Conservation (phyloP, 345 rosid species). For the Gossypioides kirkii region DNA sequence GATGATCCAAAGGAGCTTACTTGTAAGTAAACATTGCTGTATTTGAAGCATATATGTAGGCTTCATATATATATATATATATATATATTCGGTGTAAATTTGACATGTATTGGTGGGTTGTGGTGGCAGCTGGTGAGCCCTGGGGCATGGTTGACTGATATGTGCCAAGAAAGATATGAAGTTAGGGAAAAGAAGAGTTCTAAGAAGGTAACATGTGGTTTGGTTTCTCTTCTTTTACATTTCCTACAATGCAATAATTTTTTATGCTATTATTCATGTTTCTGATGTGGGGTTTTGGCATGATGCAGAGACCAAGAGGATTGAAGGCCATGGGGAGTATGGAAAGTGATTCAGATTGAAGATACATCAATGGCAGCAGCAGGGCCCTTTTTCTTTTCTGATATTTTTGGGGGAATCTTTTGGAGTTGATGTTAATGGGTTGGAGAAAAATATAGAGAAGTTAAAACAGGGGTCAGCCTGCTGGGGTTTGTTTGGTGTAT, state of each 20-base stretch:
- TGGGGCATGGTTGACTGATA: conserved; percentile 76
- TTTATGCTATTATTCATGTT: not conserved
- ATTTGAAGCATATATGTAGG: no score
- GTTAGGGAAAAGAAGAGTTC: conserved; percentile 72
- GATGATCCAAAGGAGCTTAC: conserved; percentile 57
- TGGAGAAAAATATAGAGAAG: not conserved
- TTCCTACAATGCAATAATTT: not conserved
- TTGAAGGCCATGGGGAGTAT: conserved; percentile 71
- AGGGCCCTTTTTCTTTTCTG: conserved; percentile 14
- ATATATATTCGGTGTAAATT: not conserved
- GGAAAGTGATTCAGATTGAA: conserved; percentile 67
- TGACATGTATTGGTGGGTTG: conserved; percentile 20
- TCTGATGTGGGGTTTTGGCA: no score
- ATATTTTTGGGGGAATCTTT: conserved; percentile 18
- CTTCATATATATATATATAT: no score
- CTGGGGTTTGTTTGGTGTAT: conserved; percentile 28
- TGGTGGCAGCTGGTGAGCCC: conserved; percentile 59
- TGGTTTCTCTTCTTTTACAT: not conserved
- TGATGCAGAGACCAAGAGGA: conserved; percentile 69
- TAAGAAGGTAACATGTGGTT: conserved; percentile 43
- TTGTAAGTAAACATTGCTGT: conserved; percentile 33
- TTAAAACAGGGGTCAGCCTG: conserved; percentile 9
- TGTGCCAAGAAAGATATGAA: conserved; percentile 78
- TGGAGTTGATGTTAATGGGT: conserved; percentile 14
- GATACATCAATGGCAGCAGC: conserved; percentile 14